Evolutionary conservation across 768 basidiomycete genomes (phyloP).

Genomic region (Suillus lakei): DNA sequence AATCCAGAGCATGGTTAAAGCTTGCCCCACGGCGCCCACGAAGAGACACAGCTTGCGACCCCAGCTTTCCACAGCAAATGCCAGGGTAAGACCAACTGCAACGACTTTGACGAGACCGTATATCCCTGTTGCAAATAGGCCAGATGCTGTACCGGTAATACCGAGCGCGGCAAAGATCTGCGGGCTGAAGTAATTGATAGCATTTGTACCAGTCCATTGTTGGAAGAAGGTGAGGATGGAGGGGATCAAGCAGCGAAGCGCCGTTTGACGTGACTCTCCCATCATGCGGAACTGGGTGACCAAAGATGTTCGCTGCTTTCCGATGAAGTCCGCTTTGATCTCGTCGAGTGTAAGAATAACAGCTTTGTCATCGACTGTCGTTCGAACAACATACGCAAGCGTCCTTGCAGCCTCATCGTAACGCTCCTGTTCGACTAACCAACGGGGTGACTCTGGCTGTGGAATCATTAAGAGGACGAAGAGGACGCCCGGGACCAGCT

Average conservation of each 20-base stretch:
- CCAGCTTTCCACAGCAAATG: conserved; percentile 47
- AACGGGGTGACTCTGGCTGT: conserved; percentile 54
- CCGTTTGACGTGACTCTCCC: conserved; percentile 41
- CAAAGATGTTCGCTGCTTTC: conserved; percentile 38
- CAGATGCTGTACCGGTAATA: conserved; percentile 43
- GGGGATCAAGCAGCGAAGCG: conserved; percentile 45
- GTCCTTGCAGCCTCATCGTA: conserved; percentile 41
- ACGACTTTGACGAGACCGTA: conserved; percentile 42
- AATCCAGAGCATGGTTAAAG: conserved; percentile 52
- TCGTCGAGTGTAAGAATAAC: conserved; percentile 44
- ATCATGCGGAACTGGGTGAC: conserved; percentile 41
- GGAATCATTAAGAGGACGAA: conserved; percentile 46
- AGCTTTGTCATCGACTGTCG: conserved; percentile 33
- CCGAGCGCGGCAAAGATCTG: conserved; percentile 50
- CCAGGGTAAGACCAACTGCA: conserved; percentile 43
- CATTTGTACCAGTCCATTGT: conserved; percentile 53
- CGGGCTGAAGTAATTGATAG: conserved; percentile 54
- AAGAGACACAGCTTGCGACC: conserved; percentile 52
- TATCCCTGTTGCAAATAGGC: conserved; percentile 50
- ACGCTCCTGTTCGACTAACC: conserved; percentile 51
- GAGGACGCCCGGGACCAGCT: conserved; percentile 52
- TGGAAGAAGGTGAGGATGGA: conserved; percentile 48
- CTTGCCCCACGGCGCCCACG: conserved; percentile 49
- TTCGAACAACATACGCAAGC: conserved; percentile 39
- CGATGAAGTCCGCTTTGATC: conserved; percentile 47